A percentile compares a stretch with the other conserved stretches of the same genome.
Evolutionary conservation across 2,329 filamentous ascomycete species (phyloP).

Genomic region (Whalleya microplaca): DNA sequence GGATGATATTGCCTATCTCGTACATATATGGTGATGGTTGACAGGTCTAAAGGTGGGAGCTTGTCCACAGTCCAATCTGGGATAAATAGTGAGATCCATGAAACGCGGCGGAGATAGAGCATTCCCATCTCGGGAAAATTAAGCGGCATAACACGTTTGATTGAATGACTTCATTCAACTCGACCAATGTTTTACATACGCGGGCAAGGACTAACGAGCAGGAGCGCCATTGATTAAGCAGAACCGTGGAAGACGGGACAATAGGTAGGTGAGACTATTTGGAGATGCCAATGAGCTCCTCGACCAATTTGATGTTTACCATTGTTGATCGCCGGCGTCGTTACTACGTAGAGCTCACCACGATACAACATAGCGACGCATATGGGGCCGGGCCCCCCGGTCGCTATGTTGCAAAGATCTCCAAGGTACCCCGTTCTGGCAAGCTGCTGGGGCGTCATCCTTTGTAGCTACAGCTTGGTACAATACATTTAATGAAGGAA

Average conservation of each 20-base stretch:
- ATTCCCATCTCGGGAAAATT: constrained; percentile 16
- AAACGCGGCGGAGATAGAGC: background rate
- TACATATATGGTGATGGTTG: background rate
- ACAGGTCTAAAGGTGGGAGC: background rate
- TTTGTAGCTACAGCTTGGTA: background rate
- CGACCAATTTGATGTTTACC: constrained; percentile 8
- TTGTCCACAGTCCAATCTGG: constrained; percentile 22
- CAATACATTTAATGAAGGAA: background rate
- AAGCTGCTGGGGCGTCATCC: constrained; percentile 11
- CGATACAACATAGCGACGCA: constrained; percentile 31
- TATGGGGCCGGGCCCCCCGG: constrained; percentile 25
- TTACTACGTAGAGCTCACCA: constrained; percentile 11
- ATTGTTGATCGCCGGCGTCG: constrained; percentile 1
- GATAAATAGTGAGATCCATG: constrained; percentile 20
- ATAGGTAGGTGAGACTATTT: constrained; percentile 3
- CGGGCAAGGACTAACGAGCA: background rate
- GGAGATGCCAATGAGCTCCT: constrained; percentile 4
- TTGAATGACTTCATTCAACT: background rate
- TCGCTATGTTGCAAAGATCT: constrained; percentile 31
- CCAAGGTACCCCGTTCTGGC: constrained; percentile 23
- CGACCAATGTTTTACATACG: background rate
- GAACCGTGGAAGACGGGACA: constrained; percentile 1
- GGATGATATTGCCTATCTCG: background rate
- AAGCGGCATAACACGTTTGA: constrained; percentile 7
- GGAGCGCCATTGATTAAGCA: background rate